Evolutionary conservation across 257 asterid genomes (phyloP), one percentile per base, ranked within the genome.

Genomic region (Solanum medicagineum): DNA sequence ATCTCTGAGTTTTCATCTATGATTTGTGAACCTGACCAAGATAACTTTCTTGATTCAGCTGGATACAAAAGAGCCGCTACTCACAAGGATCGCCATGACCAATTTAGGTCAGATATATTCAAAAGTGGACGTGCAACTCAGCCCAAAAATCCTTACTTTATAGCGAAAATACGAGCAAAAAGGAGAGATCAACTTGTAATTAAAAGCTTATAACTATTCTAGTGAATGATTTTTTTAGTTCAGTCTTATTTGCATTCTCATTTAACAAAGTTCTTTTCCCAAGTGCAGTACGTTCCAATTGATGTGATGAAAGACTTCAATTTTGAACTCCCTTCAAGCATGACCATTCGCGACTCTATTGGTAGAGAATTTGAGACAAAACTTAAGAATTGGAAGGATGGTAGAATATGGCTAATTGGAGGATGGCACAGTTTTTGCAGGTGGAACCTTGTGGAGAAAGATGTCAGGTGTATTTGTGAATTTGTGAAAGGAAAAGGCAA

Each of bases 401-500:
- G 88, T 11, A 77, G 88, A 12, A 81, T 24, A 44, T 86, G 85
- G 51, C 22, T 56, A 8, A 7, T 2, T 19, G 83, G 83, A 5
- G 88, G 88, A 42, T 86, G 88, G 85, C 44, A 10, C 11, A 54
- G 17, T 26, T 36, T 86, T 17, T 86, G 88, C 17, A 40, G 85
- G 65, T 10, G 81, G 85, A 86, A 86, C 55, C 51, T 54, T 55
- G 82, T 81, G 47, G 75, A 49, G 60, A 40, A 42, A 6, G 49
- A 68, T 7, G 83, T 42, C 56, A 70, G 22, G 19, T 69, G 81
- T 22, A 24, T 86, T 7, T 86, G 88, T 6, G 88, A 86, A 49
- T 68, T 86, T 81, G 40, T 86, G 22, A 56, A 13, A 45, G 82
- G 53, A 16, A 57, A 59, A 20, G 15, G 59, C 20, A 47, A 45